These are phyloP conservation scores for Neopestalotiopsis sp. DNA, from an alignment of 2,329 filamentous ascomycete genomes.

Conservation along the genomic window DNA sequence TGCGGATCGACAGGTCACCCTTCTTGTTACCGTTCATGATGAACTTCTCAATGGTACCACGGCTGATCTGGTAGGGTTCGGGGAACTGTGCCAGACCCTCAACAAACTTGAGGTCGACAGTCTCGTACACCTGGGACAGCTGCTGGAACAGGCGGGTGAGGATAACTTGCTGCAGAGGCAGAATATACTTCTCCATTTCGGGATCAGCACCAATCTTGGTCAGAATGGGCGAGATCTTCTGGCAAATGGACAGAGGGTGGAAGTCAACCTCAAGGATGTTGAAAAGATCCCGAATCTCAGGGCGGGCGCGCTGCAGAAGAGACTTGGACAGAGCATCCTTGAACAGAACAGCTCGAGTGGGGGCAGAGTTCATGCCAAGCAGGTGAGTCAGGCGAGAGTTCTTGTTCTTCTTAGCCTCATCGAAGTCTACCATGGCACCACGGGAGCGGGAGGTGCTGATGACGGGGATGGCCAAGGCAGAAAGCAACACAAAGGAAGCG, in stretches of 20 bases:
- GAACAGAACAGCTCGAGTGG: constrained; percentile 89
- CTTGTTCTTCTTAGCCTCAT: constrained; percentile 98
- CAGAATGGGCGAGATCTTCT: constrained; percentile 97
- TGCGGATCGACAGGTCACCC: constrained; percentile 93
- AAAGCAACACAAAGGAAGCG: constrained; percentile 93
- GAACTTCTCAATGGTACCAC: constrained; percentile 96
- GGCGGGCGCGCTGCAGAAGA: constrained; percentile 87
- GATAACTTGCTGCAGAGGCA: constrained; percentile 97
- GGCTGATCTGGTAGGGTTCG: constrained; percentile 91
- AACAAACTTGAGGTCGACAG: constrained; percentile 92
- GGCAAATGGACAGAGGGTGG: constrained; percentile 97
- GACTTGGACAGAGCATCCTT: constrained; percentile 96
- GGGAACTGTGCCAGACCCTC: constrained; percentile 94
- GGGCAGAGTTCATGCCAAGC: constrained; percentile 88
- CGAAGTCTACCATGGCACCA: constrained; percentile 93
- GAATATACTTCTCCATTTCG: constrained; percentile 97
- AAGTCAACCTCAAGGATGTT: constrained; percentile 99
- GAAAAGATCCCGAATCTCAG: constrained; percentile 96
- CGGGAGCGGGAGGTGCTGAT: constrained; percentile 98
- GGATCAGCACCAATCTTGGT: constrained; percentile 90
- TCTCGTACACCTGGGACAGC: constrained; percentile 98
- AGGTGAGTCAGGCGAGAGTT: constrained; percentile 96
- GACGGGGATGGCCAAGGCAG: constrained; percentile 95
- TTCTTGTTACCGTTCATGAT: constrained; percentile 99
- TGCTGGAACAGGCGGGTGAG: constrained; percentile 98